Evolutionary conservation across 257 asterid genomes (phyloP).

Genomic region (Solanum chilense): DNA sequence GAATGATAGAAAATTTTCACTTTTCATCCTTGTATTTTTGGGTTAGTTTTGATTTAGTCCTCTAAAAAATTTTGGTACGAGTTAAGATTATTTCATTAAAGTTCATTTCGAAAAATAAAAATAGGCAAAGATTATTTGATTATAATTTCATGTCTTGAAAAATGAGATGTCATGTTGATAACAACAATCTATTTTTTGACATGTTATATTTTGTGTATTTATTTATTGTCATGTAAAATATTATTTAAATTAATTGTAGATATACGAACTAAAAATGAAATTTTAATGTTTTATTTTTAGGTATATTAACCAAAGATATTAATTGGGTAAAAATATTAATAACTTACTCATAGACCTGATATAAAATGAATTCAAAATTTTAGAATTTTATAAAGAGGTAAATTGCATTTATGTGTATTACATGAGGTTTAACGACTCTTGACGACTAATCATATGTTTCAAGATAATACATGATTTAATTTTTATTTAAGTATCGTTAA

Average conservation of each 20-base stretch:
- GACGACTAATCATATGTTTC: not conserved
- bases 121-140: accelerated
- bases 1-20: not conserved
- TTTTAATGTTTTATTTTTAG: accelerated
- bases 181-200: not conserved
- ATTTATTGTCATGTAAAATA: not conserved
- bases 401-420: not conserved
- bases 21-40: not conserved
- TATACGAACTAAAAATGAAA: accelerated
- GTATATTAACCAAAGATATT: not conserved
- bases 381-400: not conserved
- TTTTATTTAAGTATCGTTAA: not conserved
- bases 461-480: not conserved
- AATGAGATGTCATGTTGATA: not conserved
- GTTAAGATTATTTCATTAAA: accelerated
- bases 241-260: not conserved
- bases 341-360: not conserved
- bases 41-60: not conserved
- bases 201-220: too few relatives aligned
- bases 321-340: not conserved
- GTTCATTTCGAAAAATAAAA: not conserved
- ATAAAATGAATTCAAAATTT: not conserved
- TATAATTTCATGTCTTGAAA: not conserved
- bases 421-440: not conserved
- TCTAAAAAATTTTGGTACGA: not conserved